Conservation (phyloP, 805 yeast genomes). For the Saccharomycopsis guyanensis region DNA sequence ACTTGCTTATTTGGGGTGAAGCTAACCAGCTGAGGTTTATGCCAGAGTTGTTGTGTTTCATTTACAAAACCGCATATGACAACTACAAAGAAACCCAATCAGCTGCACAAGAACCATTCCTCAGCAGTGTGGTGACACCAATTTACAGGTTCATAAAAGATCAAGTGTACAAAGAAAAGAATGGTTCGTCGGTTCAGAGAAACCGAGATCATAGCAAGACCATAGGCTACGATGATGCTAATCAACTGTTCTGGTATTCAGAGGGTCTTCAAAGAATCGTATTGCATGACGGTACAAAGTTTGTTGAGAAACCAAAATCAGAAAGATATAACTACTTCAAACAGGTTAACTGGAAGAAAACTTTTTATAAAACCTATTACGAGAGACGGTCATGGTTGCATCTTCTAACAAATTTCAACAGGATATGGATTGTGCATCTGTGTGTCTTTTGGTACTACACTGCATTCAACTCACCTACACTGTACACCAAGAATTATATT, state of each 20-base stretch:
- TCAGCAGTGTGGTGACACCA: conserved; percentile 89
- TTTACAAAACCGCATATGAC: conserved; percentile 50
- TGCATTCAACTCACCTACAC: conserved; percentile 84
- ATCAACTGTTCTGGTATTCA: conserved; percentile 98
- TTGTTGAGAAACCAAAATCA: conserved; percentile 64
- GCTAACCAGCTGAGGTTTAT: conserved; percentile 84
- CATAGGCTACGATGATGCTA: conserved; percentile 95
- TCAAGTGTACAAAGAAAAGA: conserved; percentile 74
- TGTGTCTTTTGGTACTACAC: conserved; percentile 90
- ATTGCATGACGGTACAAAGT: conserved; percentile 81
- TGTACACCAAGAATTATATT: conserved; percentile 80
- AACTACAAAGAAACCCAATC: conserved; percentile 46
- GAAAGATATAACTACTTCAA: conserved; percentile 86
- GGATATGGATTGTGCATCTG: conserved; percentile 95
- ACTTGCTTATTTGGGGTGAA: conserved; percentile 81
- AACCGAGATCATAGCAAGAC: conserved; percentile 76
- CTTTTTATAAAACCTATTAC: conserved; percentile 89
- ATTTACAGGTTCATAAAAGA: conserved; percentile 71
- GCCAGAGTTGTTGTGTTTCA: conserved; percentile 46
- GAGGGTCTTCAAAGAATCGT: conserved; percentile 92
- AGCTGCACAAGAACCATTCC: conserved; percentile 79
- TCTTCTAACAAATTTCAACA: conserved; percentile 86
- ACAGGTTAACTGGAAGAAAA: conserved; percentile 85
- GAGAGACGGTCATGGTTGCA: conserved; percentile 98
- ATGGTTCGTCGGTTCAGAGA: conserved; percentile 77